Evolutionary conservation across 2,329 filamentous ascomycete species (phyloP), one percentile per base, ranked within the genome.

Genomic region (Byssochlamys sp.): DNA sequence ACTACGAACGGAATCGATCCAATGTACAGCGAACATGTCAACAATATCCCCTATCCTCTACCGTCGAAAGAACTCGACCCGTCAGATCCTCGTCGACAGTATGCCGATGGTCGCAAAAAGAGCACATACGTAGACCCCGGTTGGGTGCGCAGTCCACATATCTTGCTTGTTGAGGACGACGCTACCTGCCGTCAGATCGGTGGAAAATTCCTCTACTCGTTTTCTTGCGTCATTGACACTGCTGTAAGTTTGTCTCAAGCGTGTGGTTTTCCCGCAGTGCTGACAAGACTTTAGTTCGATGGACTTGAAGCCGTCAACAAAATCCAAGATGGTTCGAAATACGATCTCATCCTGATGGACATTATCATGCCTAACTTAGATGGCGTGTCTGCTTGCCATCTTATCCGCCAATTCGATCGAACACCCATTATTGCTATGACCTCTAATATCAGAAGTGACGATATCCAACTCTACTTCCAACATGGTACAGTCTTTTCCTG

Each of bases 341-440:
- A 86, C 64, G 84, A 87, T 66, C 69, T 87, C 59, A 90, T 92
- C 62, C 83, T 92, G 61, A 92, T 92, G 89, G 89, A 94, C 69
- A 92, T 99, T 62, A 95, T 99, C 65, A 97, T 99, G 94, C 94
- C 94, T 4, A 88, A 91, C 62, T 80, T 97, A 56, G 94, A 97
- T 67, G 94, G 94, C 64, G 91, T 97, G 4, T 96, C 91, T 14
- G 92, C 94, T 2, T 96, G 91, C 58, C 89, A 94, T 67, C 85
- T 96, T 61, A 96, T 99, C 63, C 85, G 92, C 55, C 89, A 96
- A 68, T 90, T 92, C 61, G 86, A 91, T 62, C 84, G 85, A 39
- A 84, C 86, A 4, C 94, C 94, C 0, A 95, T 99, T 66, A 90
- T 99, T 58, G 94, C 94, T 52, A 97, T 99, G 94, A 99, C 94